Percentiles rank a stretch among this genome's conserved stretches.
These are phyloP conservation scores for Chrysanthemum lavandulifolium DNA, from an alignment of 129 eudicot genomes.

Conservation along the genomic window DNA sequence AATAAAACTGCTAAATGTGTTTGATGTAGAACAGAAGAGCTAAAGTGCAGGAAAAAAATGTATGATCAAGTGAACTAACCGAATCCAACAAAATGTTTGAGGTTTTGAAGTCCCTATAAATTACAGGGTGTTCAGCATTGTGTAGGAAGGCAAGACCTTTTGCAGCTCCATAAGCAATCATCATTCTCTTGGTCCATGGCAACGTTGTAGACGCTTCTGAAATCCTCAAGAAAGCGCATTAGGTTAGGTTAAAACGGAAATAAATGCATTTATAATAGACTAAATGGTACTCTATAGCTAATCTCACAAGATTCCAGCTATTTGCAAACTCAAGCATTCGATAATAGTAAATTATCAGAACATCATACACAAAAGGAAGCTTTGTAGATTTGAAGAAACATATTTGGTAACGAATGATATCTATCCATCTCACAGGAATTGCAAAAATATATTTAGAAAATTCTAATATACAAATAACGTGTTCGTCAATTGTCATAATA, in stretches of 20 bases:
- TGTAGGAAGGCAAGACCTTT: conserved; percentile 98
- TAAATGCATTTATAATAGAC: background rate
- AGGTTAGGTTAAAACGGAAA: background rate
- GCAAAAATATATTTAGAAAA: background rate
- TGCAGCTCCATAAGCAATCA: conserved; percentile 98
- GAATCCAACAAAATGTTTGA: conserved; percentile 87
- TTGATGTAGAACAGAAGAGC: background rate
- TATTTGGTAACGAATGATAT: background rate
- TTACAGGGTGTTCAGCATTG: conserved; percentile 91
- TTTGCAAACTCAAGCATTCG: too few relatives aligned
- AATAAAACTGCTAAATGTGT: background rate
- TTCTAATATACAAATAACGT: background rate
- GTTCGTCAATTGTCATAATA: background rate
- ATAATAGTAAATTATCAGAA: too few relatives aligned
- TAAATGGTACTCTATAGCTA: background rate
- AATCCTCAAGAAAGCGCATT: conserved; percentile 50
- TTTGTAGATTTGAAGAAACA: too few relatives aligned
- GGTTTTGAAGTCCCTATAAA: conserved; percentile 88
- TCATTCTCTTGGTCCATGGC: conserved; percentile 94
- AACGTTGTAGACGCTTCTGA: conserved; percentile 77
- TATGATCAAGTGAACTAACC: conserved; percentile 42
- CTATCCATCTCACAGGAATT: background rate
- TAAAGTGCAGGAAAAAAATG: background rate
- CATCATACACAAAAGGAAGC: too few relatives aligned
- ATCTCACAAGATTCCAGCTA: too few relatives aligned